Percentiles rank a stretch among this genome's conserved stretches.
These are phyloP conservation scores for Fusarium guadeloupense DNA, from an alignment of 2,329 filamentous ascomycete species.

Conservation along the genomic window DNA sequence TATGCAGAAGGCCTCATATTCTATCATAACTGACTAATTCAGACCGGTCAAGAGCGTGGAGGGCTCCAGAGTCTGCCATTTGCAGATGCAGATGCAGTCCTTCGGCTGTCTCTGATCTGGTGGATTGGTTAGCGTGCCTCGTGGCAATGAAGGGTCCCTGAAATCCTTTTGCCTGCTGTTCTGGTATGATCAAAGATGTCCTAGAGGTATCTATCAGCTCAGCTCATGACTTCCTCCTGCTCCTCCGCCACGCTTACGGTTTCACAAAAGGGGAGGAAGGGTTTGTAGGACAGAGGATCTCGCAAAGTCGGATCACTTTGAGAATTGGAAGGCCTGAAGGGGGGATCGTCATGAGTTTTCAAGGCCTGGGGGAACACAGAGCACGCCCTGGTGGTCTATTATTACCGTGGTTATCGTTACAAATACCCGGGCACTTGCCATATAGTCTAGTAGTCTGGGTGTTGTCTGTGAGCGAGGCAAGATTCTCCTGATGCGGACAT, in stretches of 20 bases:
- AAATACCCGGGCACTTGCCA: too few species aligned
- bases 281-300: constrained; percentile 7
- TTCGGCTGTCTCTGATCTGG: neutral
- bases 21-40: constrained; percentile 8
- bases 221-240: too few species aligned
- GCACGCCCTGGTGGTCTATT: constrained; percentile 5
- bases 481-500: constrained; percentile 26
- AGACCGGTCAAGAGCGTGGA: constrained; percentile 20
- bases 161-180: neutral
- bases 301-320: constrained; percentile 18
- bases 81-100: too few species aligned
- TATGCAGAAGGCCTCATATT: constrained; percentile 28
- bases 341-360: neutral
- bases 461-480: too few species aligned
- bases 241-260: constrained; percentile 1
- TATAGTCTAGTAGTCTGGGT: too few species aligned
- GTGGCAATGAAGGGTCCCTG: constrained; percentile 12
- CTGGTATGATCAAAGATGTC: too few species aligned
- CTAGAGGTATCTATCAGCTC: neutral
- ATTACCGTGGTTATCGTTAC: neutral
- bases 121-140: constrained; percentile 6
- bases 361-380: constrained; percentile 8
- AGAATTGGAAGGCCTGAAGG: neutral
- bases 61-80: neutral
- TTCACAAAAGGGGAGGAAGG: neutral